These are phyloP conservation scores for Penicillium samsonianum DNA, from an alignment of 495 filamentous ascomycete species.

Conservation along the genomic window DNA sequence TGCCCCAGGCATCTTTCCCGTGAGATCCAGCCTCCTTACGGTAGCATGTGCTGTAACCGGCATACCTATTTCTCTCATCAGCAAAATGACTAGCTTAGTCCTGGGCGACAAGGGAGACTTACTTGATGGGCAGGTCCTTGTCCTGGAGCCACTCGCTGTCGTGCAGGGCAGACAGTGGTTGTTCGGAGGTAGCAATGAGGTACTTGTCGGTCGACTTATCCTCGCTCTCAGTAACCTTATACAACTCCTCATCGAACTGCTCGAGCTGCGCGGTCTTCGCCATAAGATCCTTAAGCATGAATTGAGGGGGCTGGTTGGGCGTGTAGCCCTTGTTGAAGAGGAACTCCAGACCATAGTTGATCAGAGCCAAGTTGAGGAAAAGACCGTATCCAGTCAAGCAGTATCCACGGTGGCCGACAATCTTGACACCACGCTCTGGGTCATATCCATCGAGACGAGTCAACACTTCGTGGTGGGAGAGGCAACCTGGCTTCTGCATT, in stretches of 20 bases:
- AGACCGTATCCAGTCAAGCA: slow-evolving; percentile 87
- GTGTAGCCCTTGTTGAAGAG: slow-evolving; percentile 74
- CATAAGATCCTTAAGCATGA: slow-evolving; percentile 96
- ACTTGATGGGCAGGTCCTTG: slow-evolving; percentile 84
- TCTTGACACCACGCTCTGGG: slow-evolving; percentile 87
- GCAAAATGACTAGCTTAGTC: not conserved
- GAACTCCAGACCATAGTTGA: slow-evolving; percentile 94
- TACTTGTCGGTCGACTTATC: slow-evolving; percentile 91
- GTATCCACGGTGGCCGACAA: slow-evolving; percentile 94
- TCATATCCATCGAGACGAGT: slow-evolving; percentile 88
- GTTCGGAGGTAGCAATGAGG: slow-evolving; percentile 94
- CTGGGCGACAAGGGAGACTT: slow-evolving; percentile 17
- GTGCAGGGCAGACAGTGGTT: slow-evolving; percentile 90
- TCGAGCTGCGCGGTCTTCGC: slow-evolving; percentile 98
- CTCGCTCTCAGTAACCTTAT: slow-evolving; percentile 83
- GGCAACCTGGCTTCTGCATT: slow-evolving; percentile 67
- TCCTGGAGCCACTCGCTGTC: slow-evolving; percentile 88
- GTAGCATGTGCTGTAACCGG: slow-evolving; percentile 92
- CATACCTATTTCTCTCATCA: slow-evolving; percentile 56
- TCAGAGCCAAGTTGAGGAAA: slow-evolving; percentile 88
- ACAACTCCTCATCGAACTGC: slow-evolving; percentile 96
- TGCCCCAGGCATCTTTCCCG: slow-evolving; percentile 96
- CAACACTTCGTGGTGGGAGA: slow-evolving; percentile 95
- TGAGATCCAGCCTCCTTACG: slow-evolving; percentile 90
- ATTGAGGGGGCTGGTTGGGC: slow-evolving; percentile 89